These are phyloP conservation scores for Colletotrichum spinosum DNA, from an alignment of 2,329 filamentous ascomycete species.

Conservation along the genomic window DNA sequence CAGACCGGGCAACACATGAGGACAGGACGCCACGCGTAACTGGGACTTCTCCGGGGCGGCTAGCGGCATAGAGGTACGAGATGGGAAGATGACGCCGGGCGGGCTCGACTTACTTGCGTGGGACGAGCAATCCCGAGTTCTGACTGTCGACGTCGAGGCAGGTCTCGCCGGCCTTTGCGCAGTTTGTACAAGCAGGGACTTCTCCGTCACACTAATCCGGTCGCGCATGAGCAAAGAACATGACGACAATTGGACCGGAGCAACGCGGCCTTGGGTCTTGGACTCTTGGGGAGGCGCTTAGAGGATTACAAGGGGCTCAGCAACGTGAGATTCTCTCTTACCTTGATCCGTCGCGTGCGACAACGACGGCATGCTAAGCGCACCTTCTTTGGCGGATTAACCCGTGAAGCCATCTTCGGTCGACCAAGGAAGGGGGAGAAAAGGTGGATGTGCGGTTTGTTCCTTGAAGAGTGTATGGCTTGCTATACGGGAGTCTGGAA, in stretches of 20 bases:
- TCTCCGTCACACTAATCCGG: slow-evolving; percentile 50
- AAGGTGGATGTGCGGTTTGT: neutral
- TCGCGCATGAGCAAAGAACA: slow-evolving; percentile 1
- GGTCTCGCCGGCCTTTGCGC: slow-evolving; percentile 46
- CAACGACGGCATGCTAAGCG: slow-evolving; percentile 52
- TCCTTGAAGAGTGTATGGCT: too few species aligned
- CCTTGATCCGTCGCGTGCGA: slow-evolving; percentile 51
- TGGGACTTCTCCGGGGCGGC: too few species aligned
- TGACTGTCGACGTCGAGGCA: slow-evolving; percentile 53
- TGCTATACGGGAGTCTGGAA: too few species aligned
- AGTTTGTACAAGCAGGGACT: slow-evolving; percentile 51
- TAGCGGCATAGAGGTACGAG: too few species aligned
- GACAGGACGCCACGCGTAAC: too few species aligned
- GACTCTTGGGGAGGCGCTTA: too few species aligned
- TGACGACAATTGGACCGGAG: slow-evolving; percentile 12
- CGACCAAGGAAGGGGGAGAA: neutral
- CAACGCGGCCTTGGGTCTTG: slow-evolving; percentile 6
- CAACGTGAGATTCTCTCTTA: slow-evolving; percentile 23
- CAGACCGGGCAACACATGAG: too few species aligned
- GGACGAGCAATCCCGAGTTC: slow-evolving; percentile 48
- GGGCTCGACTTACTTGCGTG: slow-evolving; percentile 46
- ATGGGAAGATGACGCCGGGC: too few species aligned
- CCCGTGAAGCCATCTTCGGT: slow-evolving; percentile 15
- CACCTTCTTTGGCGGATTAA: slow-evolving; percentile 47
- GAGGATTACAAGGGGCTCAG: too few species aligned